A percentile compares a stretch with the other conserved stretches of the same genome.
Conservation (phyloP, 2,329 filamentous ascomycete species). For the Gliomastix tumulicola region DNA sequence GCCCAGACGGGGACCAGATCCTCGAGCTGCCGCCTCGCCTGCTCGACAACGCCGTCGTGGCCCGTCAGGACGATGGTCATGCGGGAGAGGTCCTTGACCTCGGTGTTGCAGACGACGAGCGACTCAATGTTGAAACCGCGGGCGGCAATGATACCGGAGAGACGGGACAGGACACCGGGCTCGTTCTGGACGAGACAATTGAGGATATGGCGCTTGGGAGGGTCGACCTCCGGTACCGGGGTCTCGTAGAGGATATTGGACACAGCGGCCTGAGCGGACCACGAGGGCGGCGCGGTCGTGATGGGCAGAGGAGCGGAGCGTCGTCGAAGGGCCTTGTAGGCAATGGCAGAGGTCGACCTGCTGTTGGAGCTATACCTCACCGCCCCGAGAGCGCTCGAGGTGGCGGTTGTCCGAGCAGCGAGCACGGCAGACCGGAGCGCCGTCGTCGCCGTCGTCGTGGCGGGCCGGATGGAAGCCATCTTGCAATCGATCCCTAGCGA, state of each 20-base stretch:
- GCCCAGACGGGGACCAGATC: constrained; percentile 98
- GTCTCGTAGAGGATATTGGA: constrained; percentile 99
- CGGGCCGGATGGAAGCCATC: constrained; percentile 38
- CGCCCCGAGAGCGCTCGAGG: constrained; percentile 17
- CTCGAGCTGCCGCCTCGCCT: constrained; percentile 90
- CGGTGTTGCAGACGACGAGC: constrained; percentile 93
- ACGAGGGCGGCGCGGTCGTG: constrained; percentile 65
- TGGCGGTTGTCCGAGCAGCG: constrained; percentile 10
- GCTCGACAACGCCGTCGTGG: constrained; percentile 95
- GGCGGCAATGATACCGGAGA: constrained; percentile 92
- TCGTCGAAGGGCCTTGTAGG: constrained; percentile 94
- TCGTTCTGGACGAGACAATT: constrained; percentile 99
- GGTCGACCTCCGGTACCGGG: constrained; percentile 72
- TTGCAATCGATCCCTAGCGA: constrained; percentile 12
- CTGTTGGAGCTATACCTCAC: constrained; percentile 38
- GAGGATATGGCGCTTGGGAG: constrained; percentile 89
- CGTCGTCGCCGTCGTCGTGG: background rate
- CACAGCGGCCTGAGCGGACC: constrained; percentile 90
- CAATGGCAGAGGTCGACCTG: constrained; percentile 85
- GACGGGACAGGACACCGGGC: constrained; percentile 90
- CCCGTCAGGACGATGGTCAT: constrained; percentile 98
- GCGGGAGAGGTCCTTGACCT: constrained; percentile 91
- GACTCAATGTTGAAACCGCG: constrained; percentile 99
- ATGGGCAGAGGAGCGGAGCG: constrained; percentile 81
- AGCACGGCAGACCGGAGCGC: constrained; percentile 25